These are phyloP conservation scores for Symbiotaphrina buchneri DNA, from an alignment of 495 filamentous ascomycete genomes.

Conservation along the genomic window DNA sequence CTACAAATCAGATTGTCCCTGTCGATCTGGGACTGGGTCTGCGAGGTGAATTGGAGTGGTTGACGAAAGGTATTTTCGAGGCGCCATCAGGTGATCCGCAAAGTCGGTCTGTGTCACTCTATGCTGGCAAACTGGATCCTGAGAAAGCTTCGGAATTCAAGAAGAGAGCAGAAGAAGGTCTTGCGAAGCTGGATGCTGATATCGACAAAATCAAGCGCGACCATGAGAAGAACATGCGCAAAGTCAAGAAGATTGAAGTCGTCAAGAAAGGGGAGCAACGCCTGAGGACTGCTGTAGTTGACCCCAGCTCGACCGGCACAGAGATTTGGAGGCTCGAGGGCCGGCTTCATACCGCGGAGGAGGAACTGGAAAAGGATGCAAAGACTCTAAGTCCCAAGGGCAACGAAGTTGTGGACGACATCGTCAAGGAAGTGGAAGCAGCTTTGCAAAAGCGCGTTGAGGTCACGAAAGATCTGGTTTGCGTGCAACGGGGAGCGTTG, in stretches of 20 bases:
- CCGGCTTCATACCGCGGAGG: constrained; percentile 20
- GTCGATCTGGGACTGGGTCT: constrained; percentile 72
- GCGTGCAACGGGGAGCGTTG: constrained; percentile 49
- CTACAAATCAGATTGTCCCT: constrained; percentile 62
- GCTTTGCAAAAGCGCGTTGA: constrained; percentile 29
- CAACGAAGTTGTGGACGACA: constrained; percentile 31
- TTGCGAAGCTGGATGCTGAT: constrained; percentile 33
- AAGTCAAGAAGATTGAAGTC: constrained; percentile 31
- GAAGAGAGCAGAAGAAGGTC: constrained; percentile 34
- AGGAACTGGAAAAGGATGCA: constrained; percentile 24
- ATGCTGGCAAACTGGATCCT: constrained; percentile 30
- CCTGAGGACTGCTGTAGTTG: constrained; percentile 26
- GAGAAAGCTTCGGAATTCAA: constrained; percentile 56
- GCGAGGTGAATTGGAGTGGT: constrained; percentile 56
- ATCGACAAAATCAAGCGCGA: constrained; percentile 61
- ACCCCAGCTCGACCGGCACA: constrained; percentile 25
- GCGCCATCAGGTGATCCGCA: constrained; percentile 18
- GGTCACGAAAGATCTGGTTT: constrained; percentile 35
- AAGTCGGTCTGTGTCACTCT: constrained; percentile 10
- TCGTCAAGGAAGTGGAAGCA: constrained; percentile 31
- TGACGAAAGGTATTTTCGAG: constrained; percentile 66
- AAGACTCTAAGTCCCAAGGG: constrained; percentile 19
- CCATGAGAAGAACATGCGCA: constrained; percentile 51
- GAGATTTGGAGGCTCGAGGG: constrained; percentile 46
- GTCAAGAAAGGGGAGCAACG: constrained; percentile 40